These are phyloP conservation scores for Oenanthe sinensis DNA, from an alignment of 129 eudicot species.

Conservation along the genomic window DNA sequence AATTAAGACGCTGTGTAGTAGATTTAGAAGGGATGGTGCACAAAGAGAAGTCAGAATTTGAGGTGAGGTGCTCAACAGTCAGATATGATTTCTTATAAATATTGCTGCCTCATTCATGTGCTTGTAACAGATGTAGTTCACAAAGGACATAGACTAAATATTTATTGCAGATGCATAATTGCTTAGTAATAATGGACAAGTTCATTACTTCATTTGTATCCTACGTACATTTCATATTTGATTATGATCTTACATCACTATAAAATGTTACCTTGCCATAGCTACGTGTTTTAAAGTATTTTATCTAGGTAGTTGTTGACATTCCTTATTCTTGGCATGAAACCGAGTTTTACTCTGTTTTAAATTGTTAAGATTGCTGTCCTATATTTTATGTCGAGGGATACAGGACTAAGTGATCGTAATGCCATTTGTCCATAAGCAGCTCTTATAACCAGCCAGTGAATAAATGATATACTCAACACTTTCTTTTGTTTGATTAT, in stretches of 20 bases:
- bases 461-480: background rate
- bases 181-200: background rate
- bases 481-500: background rate
- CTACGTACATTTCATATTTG: background rate
- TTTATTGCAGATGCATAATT: background rate
- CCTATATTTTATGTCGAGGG: background rate
- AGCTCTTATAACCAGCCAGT: background rate
- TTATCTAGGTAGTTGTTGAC: background rate
- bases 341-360: background rate
- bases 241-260: background rate
- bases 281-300: background rate
- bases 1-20: conserved; percentile 44
- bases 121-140: background rate
- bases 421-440: background rate
- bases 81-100: background rate
- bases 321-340: background rate
- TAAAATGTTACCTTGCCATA: background rate
- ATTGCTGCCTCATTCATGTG: background rate
- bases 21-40: conserved; percentile 62
- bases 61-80: conserved; percentile 32
- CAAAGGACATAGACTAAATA: background rate
- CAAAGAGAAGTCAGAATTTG: conserved; percentile 71
- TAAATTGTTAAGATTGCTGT: background rate
- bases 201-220: background rate
- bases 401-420: background rate